Percentiles rank a stretch among this genome's conserved stretches.
Conservation (phyloP, 1,139 yeast genomes). For the Yamadazyma taylorii region DNA sequence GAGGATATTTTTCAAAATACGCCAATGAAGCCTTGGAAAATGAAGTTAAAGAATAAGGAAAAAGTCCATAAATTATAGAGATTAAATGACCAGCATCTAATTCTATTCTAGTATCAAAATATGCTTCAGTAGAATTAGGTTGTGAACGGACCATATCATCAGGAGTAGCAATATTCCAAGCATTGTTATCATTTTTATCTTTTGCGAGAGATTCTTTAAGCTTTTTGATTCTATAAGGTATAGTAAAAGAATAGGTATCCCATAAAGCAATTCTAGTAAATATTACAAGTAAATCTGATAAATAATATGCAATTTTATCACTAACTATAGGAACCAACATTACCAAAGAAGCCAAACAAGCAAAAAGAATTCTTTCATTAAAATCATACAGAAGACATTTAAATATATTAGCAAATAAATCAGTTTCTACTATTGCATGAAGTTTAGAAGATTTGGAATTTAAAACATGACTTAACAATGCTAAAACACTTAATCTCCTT, state of each 20-base stretch:
- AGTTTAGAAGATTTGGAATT: slow-evolving; percentile 32
- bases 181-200: slow-evolving; percentile 4
- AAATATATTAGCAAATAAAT: slow-evolving; percentile 42
- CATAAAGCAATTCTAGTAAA: slow-evolving; percentile 44
- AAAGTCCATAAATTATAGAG: slow-evolving; percentile 60
- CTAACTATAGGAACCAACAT: slow-evolving; percentile 59
- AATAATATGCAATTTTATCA: slow-evolving; percentile 27
- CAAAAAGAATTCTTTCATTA: slow-evolving; percentile 40
- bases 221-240: slow-evolving; percentile 14
- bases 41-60: slow-evolving; percentile 49
- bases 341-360: slow-evolving; percentile 44
- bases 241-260: slow-evolving; percentile 19
- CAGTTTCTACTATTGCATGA: slow-evolving; percentile 33
- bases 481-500: slow-evolving; percentile 35
- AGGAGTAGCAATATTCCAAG: slow-evolving; percentile 18
- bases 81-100: slow-evolving; percentile 26
- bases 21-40: slow-evolving; percentile 44
- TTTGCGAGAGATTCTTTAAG: slow-evolving; percentile 10
- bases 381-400: slow-evolving; percentile 46
- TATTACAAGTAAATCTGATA: slow-evolving; percentile 48
- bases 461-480: slow-evolving; percentile 30
- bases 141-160: slow-evolving; percentile 6
- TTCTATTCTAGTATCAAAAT: slow-evolving; percentile 14
- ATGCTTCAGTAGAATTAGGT: slow-evolving; percentile 1
- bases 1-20: slow-evolving; percentile 17